phyloP scores from a whole-genome alignment of 2,329 filamentous ascomycete species.

The Ascosphaera apis region DNA sequence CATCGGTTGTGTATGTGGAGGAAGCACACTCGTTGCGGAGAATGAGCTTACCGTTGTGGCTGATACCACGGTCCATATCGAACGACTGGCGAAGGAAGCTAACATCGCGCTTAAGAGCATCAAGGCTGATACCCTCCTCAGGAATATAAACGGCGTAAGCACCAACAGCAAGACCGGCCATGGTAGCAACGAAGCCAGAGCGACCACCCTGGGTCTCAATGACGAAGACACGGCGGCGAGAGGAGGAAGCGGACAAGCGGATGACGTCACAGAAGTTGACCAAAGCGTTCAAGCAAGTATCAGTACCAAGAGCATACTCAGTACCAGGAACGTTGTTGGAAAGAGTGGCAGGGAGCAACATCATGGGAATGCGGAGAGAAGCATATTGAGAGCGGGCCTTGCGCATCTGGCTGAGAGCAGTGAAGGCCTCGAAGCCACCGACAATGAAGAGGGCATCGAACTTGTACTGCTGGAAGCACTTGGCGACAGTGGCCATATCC shows the following conservation, averaged over 20 bases:
- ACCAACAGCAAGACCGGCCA: slow-evolving; percentile 77
- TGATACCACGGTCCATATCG: slow-evolving; percentile 62
- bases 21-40: slow-evolving; percentile 93
- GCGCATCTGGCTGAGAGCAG: slow-evolving; percentile 67
- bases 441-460: slow-evolving; percentile 84
- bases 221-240: slow-evolving; percentile 81
- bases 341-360: slow-evolving; percentile 82
- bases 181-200: slow-evolving; percentile 79
- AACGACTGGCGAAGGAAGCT: slow-evolving; percentile 73
- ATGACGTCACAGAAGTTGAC: slow-evolving; percentile 94
- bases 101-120: slow-evolving; percentile 82
- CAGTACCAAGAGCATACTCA: slow-evolving; percentile 88
- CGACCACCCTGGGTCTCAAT: slow-evolving; percentile 93
- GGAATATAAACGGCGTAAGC: slow-evolving; percentile 89
- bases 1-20: slow-evolving; percentile 70
- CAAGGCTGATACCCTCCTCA: slow-evolving; percentile 81
- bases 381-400: slow-evolving; percentile 57
- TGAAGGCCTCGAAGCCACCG: slow-evolving; percentile 93
- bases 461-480: slow-evolving; percentile 62
- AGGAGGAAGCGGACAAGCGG: slow-evolving; percentile 87
- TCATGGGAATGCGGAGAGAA: slow-evolving; percentile 78
- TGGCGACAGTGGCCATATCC: slow-evolving; percentile 62
- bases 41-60: slow-evolving; percentile 75
- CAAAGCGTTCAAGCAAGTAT: slow-evolving; percentile 88
- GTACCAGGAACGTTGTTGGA: slow-evolving; percentile 97